Evolutionary conservation across 2,329 filamentous ascomycete genomes (phyloP), one percentile per base, ranked within the genome.

Genomic region (Fusarium sp.): DNA sequence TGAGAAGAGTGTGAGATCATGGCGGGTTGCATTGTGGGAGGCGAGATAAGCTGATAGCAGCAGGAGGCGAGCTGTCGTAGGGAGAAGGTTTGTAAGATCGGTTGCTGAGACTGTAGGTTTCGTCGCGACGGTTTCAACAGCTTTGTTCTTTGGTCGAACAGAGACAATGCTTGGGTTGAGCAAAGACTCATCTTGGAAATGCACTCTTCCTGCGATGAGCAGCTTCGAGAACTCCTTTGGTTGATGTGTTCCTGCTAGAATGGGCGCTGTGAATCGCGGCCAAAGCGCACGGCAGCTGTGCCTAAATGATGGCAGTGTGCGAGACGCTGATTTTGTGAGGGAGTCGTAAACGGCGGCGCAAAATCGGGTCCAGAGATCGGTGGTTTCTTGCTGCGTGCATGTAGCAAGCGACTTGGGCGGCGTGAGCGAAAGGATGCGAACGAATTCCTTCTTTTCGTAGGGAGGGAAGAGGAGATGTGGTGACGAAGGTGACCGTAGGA

Each of bases 261-360:
- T 88, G 1, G 95, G 95, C 11, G 89, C 88, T 2, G 93, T 91
- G 81, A 99, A 98, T 7, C 91, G 88, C 15, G 92, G 91, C 96
- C 96, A 99, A 25, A 98, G 87, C 46, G 91, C 89, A 53, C 89
- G 82, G 77, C 93, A 94, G 54, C 92, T 89, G 39, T 89, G 87
- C 7, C 85, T 86, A 74, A 97, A 94, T 15, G 89, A 88, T 3
- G 92, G 87, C 18, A 98, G 86, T 41, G 95, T 94, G 54, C 94
- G 90, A 2, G 92, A 92, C 6, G 94, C 94, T 50, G 94, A 90
- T 71, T 92, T 93, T 53, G 92, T 90, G 17, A 98, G 86, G 2
- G 95, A 91, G 79, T 99, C 96, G 86, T 97, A 96, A 18, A 97
- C 90, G 8, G 94, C 93, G 53, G 90, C 90, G 69, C 92, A 90